Conservation (phyloP, 495 filamentous ascomycete genomes). For the Talaromyces proteolyticus region DNA sequence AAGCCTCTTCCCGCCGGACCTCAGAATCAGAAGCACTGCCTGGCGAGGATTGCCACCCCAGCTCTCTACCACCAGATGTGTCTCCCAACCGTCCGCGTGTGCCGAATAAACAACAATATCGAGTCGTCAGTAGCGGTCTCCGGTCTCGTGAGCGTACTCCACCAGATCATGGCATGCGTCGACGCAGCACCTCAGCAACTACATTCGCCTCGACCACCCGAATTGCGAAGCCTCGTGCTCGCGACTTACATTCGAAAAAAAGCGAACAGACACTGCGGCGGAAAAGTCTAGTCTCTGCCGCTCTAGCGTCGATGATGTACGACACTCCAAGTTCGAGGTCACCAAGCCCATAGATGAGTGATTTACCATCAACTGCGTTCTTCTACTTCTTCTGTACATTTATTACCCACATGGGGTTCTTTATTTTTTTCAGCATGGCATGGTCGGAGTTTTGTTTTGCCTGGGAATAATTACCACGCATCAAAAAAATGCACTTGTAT, state of each 20-base stretch:
- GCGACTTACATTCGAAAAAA: slow-evolving; percentile 25
- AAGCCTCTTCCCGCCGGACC: slow-evolving; percentile 12
- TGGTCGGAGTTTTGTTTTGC: neutral
- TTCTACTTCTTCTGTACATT: slow-evolving; percentile 14
- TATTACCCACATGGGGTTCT: neutral
- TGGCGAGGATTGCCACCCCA: slow-evolving; percentile 38
- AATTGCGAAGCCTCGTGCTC: slow-evolving; percentile 32
- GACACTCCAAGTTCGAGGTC: slow-evolving; percentile 7
- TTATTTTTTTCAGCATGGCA: slow-evolving; percentile 1
- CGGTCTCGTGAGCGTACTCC: slow-evolving; percentile 2
- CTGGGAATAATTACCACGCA: no score
- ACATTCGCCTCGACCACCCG: slow-evolving; percentile 11
- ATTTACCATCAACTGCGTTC: neutral
- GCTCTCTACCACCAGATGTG: slow-evolving; percentile 30
- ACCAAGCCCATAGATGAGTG: neutral
- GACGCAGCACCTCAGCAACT: slow-evolving; percentile 6
- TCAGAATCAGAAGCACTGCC: slow-evolving; percentile 8
- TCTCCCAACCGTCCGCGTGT: slow-evolving; percentile 23
- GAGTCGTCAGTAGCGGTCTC: neutral
- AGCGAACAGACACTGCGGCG: slow-evolving; percentile 34
- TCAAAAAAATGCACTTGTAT: neutral
- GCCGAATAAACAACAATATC: slow-evolving; percentile 11
- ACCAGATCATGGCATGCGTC: neutral
- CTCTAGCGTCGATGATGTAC: slow-evolving; percentile 34
- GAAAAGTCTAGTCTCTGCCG: slow-evolving; percentile 41